Conservation (phyloP, 805 yeast genomes). For the Cyberlindnera galapagoensis region DNA sequence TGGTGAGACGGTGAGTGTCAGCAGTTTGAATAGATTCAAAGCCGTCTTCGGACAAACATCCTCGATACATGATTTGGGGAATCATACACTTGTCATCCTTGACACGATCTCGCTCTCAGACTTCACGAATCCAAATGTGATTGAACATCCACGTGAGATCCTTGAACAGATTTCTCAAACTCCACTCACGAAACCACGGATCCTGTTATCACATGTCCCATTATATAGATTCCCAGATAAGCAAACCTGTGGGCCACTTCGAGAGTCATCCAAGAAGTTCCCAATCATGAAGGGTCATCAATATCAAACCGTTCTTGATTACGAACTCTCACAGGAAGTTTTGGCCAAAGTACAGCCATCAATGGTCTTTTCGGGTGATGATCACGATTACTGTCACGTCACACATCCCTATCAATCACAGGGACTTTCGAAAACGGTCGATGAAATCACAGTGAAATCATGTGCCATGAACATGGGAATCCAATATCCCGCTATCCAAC, state of each 20-base stretch:
- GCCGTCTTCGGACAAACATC: constrained; percentile 68
- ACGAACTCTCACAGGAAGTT: constrained; percentile 50
- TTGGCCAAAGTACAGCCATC: constrained; percentile 57
- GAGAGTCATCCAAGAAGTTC: constrained; percentile 64
- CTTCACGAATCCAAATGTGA: constrained; percentile 37
- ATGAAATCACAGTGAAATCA: constrained; percentile 84
- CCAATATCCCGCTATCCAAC: constrained; percentile 75
- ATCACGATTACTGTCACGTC: constrained; percentile 90
- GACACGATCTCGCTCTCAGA: constrained; percentile 84
- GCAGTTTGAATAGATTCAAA: constrained; percentile 56
- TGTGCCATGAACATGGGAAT: constrained; percentile 94
- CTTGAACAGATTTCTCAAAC: constrained; percentile 31
- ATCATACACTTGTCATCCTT: constrained; percentile 68
- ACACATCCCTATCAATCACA: constrained; percentile 37
- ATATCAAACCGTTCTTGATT: constrained; percentile 82
- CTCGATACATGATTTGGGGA: constrained; percentile 44
- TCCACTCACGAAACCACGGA: constrained; percentile 42
- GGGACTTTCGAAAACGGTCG: constrained; percentile 29
- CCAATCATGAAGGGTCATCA: constrained; percentile 74
- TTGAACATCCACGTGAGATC: constrained; percentile 44
- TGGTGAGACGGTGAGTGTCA: constrained; percentile 60
- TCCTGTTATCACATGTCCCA: constrained; percentile 85
- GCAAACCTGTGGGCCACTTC: constrained; percentile 64
- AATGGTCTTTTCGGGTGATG: constrained; percentile 84
- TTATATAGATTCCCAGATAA: constrained; percentile 58